phyloP scores from a whole-genome alignment of 2,329 filamentous ascomycete species.

The Pestalotiopsis sp. region DNA sequence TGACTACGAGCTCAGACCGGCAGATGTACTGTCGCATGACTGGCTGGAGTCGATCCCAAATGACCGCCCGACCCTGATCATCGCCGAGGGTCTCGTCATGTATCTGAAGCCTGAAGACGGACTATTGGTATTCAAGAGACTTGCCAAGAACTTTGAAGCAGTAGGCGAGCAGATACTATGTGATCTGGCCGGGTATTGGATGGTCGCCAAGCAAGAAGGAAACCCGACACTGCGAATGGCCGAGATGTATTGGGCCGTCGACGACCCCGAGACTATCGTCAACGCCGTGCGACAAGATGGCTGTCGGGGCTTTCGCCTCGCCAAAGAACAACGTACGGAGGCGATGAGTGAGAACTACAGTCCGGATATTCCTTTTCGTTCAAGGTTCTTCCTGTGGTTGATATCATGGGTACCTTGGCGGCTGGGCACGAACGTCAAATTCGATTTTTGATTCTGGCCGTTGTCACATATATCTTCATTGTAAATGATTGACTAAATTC shows the following conservation, averaged over 20 bases:
- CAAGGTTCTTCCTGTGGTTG: background rate
- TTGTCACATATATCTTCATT: no score
- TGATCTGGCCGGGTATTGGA: background rate
- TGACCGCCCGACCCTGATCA: constrained; percentile 23
- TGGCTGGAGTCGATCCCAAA: constrained; percentile 23
- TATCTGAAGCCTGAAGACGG: constrained; percentile 18
- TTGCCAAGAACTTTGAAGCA: background rate
- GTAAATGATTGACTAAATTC: no score
- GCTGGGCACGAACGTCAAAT: background rate
- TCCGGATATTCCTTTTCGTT: background rate
- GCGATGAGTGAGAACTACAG: background rate
- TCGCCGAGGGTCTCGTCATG: constrained; percentile 27
- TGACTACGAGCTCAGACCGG: constrained; percentile 21
- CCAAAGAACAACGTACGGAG: background rate
- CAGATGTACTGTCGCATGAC: constrained; percentile 17
- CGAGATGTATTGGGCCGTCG: background rate
- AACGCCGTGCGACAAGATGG: background rate
- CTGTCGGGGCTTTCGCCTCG: background rate
- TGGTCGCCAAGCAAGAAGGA: background rate
- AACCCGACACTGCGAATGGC: background rate
- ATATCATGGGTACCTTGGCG: background rate
- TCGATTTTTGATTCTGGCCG: background rate
- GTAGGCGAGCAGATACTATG: background rate
- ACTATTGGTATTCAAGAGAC: background rate
- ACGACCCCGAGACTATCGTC: background rate